phyloP scores from a whole-genome alignment of 768 basidiomycete genomes.

The Hypsizygus marmoreus region DNA sequence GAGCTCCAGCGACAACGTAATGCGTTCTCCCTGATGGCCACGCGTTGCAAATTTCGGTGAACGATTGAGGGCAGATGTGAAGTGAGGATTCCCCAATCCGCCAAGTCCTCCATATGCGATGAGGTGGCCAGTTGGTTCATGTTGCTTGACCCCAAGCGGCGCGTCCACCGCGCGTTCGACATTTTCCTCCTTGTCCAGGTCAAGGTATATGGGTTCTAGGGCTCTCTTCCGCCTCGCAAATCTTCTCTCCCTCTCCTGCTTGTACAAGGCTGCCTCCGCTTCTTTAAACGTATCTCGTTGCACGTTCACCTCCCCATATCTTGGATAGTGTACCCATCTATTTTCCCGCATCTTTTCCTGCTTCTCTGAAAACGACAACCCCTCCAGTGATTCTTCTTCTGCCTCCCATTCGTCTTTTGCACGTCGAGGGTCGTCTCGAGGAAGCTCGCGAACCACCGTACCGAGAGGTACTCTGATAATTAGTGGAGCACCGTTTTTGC shows the following conservation, averaged over 20 bases:
- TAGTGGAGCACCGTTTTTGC: constrained; percentile 69
- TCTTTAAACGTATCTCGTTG: constrained; percentile 68
- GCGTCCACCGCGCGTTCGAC: constrained; percentile 50
- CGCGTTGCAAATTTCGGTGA: constrained; percentile 87
- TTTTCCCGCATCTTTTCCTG: constrained; percentile 61
- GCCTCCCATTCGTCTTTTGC: constrained; percentile 72
- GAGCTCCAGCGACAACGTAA: constrained; percentile 87
- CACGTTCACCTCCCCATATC: constrained; percentile 60
- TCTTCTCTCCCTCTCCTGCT: constrained; percentile 63
- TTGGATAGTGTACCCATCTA: constrained; percentile 84
- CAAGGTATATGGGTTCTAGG: constrained; percentile 53
- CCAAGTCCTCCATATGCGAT: constrained; percentile 77
- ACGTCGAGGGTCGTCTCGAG: constrained; percentile 64
- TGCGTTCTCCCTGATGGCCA: constrained; percentile 71
- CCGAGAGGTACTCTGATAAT: constrained; percentile 86
- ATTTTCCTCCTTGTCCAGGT: constrained; percentile 59
- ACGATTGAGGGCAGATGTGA: constrained; percentile 64
- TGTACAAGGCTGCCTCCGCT: constrained; percentile 61
- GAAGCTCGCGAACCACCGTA: constrained; percentile 81
- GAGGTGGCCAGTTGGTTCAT: constrained; percentile 59
- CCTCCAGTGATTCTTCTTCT: constrained; percentile 60
- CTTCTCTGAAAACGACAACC: constrained; percentile 47
- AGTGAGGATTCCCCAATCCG: constrained; percentile 90
- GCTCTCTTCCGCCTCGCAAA: constrained; percentile 45
- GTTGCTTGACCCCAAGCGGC: constrained; percentile 61